Conservation (phyloP, 257 asterid species). For the Solanum corneliomulleri region DNA sequence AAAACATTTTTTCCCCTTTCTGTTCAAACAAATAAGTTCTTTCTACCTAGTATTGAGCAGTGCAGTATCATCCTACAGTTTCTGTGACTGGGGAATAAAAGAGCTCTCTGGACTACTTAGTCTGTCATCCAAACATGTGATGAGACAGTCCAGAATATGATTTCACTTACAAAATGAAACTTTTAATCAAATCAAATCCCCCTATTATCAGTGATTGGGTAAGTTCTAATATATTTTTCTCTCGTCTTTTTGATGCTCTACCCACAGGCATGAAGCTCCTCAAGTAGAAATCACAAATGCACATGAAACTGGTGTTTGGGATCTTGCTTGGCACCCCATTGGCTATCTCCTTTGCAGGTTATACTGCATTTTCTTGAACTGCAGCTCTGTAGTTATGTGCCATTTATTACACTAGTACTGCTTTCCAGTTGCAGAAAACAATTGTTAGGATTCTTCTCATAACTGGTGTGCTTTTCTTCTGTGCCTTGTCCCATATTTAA, state of each 20-base stretch:
- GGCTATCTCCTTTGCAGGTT: conserved; percentile 97
- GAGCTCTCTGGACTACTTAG: background rate
- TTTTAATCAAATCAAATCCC: background rate
- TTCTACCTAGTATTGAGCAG: background rate
- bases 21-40: background rate
- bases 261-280: conserved; percentile 86
- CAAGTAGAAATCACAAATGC: conserved; percentile 89
- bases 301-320: conserved; percentile 96
- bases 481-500: background rate
- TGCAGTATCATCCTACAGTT: background rate
- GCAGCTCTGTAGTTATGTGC: background rate
- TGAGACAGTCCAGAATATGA: background rate
- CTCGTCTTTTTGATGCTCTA: conserved; percentile 4
- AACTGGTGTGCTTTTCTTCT: background rate
- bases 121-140: background rate
- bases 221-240: background rate
- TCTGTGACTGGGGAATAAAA: background rate
- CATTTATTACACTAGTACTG: background rate
- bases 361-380: background rate
- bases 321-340: conserved; percentile 98
- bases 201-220: background rate
- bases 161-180: background rate
- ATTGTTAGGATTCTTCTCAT: background rate
- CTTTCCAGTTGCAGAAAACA: background rate
- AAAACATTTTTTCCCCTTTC: background rate